Evolutionary conservation across 495 filamentous ascomycete genomes (phyloP).

Genomic region (Hypoxylon cercidicola): DNA sequence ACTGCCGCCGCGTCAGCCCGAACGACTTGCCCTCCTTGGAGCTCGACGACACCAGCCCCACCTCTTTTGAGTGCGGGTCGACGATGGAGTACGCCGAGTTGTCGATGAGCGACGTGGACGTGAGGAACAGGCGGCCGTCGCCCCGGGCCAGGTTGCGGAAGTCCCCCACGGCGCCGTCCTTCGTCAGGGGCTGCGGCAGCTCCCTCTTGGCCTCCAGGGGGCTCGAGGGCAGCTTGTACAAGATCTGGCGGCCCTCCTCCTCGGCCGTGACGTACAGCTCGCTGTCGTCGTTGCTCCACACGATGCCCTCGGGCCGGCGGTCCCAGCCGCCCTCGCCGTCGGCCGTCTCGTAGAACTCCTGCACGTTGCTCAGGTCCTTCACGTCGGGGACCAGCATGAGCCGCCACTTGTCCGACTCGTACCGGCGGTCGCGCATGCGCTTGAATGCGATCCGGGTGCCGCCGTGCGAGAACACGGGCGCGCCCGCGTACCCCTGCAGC

Average conservation of each 20-base stretch:
- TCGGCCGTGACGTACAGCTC: constrained; percentile 75
- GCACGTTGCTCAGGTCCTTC: constrained; percentile 66
- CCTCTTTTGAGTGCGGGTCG: constrained; percentile 59
- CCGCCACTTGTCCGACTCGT: constrained; percentile 89
- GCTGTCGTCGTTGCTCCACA: constrained; percentile 72
- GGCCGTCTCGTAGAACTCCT: constrained; percentile 70
- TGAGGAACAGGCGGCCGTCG: constrained; percentile 68
- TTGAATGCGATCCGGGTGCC: constrained; percentile 82
- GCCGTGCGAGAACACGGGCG: constrained; percentile 79
- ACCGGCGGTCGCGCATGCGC: constrained; percentile 80
- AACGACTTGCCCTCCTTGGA: constrained; percentile 75
- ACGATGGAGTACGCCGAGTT: constrained; percentile 73
- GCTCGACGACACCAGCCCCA: constrained; percentile 69
- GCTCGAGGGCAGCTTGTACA: constrained; percentile 71
- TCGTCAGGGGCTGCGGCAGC: constrained; percentile 67
- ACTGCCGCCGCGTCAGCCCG: constrained; percentile 68
- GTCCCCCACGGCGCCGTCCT: constrained; percentile 68
- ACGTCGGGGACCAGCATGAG: constrained; percentile 73
- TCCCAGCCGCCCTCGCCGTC: constrained; percentile 76
- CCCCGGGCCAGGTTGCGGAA: constrained; percentile 62
- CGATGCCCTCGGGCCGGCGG: constrained; percentile 69
- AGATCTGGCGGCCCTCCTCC: constrained; percentile 67
- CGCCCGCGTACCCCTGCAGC: constrained; percentile 76
- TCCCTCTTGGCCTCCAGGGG: constrained; percentile 62
- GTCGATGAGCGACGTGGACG: constrained; percentile 73